Base-by-base conservation (phyloP, 1,139 yeast species). In the Entelexis paramagnoliae region DNA sequence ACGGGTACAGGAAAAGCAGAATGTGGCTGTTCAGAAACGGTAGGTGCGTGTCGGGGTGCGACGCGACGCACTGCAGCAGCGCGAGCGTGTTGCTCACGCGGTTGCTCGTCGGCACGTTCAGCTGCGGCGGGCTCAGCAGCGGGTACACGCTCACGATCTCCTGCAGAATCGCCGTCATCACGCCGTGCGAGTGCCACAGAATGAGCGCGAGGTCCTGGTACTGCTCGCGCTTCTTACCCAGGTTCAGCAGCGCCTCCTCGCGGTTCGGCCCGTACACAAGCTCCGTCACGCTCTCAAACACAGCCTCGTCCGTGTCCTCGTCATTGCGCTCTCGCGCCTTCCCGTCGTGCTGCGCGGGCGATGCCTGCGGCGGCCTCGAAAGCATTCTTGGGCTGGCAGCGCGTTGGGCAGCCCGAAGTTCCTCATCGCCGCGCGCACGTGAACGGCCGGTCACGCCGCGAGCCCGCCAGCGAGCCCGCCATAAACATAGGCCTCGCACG, bases 81-180 rank as follows among this genome's bases (percentile, higher is more conserved):
- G 96, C 97, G 61, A 91, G 72, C 1, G 97, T 97, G 68, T 91
- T 91, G 68, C 98, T 91, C 11, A 91, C 97, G 49, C 97, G 74
- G 65, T 89, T 91, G 3, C 95, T 83, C n/a, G 88, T 82, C 11
- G 87, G 78, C 13, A 94, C 87, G 4, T 91, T 81, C 55, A 91
- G 74, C 47, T 78, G 80, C 33, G 95, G 96, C 14, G 97, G 96
- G 45, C 85, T 83, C 56, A 91, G 72, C 63, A 82, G 75, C 17
- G 97, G 96, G 64, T 91, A 91, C 3, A 89, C 96, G 4, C 87
- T 76, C 46, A 88, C 81, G 52, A 91, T 88, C 65, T 91, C 98
- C 65, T 87, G 94, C 56, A 91, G 68, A 47, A 91, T 71, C 16
- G 89, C 84, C 1, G 97, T 83, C 94, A 91, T 88, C 17, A 89